These are phyloP conservation scores for Pythium guiyangense DNA, from an alignment of 352 stramenopile genomes.

Conservation along the genomic window DNA sequence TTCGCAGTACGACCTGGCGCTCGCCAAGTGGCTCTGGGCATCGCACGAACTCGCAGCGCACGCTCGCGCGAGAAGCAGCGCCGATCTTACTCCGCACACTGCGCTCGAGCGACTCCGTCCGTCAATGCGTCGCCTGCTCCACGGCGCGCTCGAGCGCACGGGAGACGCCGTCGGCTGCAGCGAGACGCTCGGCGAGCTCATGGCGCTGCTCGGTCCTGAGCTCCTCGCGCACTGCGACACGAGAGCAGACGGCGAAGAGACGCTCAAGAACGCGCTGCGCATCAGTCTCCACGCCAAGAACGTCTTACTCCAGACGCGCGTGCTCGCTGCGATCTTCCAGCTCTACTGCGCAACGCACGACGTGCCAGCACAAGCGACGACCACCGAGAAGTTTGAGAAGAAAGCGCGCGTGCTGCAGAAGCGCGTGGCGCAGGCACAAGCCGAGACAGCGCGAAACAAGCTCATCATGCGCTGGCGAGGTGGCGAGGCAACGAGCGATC, in stretches of 20 bases:
- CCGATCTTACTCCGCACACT: conserved; percentile 17
- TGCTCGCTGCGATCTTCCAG: conserved; percentile 54
- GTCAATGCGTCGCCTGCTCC: conserved; percentile 33
- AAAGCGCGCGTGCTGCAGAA: conserved; percentile 47
- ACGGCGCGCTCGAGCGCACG: conserved; percentile 38
- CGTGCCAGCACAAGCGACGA: conserved; percentile 33
- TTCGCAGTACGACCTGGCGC: conserved; percentile 56
- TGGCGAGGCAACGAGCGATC: conserved; percentile 1
- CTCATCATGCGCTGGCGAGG: conserved; percentile 49
- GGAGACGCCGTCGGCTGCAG: conserved; percentile 43
- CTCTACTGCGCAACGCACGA: conserved; percentile 42
- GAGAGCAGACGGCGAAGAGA: conserved; percentile 48
- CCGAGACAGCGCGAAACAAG: conserved; percentile 28
- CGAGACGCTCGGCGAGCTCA: conserved; percentile 59
- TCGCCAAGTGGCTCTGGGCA: conserved; percentile 78
- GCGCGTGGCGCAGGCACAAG: conserved; percentile 41
- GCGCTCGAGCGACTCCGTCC: conserved; percentile 46
- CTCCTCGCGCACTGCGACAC: conserved; percentile 31
- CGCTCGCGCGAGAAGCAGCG: not conserved
- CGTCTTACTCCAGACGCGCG: conserved; percentile 53
- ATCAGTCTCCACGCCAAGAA: conserved; percentile 61
- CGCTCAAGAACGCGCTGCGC: conserved; percentile 51
- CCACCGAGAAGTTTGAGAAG: conserved; percentile 58
- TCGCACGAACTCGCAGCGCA: conserved; percentile 27
- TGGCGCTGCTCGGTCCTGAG: conserved; percentile 60